Evolutionary conservation across 352 stramenopile species (phyloP).

Genomic region (Pythium guiyangense): DNA sequence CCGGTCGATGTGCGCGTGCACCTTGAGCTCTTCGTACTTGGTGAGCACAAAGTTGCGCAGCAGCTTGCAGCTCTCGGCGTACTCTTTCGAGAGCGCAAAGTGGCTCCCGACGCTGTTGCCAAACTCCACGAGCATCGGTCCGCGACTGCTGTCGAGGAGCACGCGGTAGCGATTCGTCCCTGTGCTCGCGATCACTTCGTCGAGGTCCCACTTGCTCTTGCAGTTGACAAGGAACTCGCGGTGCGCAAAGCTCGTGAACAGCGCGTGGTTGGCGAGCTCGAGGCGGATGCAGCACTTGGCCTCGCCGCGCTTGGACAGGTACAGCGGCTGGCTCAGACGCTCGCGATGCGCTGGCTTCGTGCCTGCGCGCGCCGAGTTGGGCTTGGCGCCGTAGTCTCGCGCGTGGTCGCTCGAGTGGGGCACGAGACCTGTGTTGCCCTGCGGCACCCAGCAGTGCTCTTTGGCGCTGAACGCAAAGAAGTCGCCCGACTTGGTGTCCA

Average conservation of each 20-base stretch:
- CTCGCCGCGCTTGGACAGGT: conserved; percentile 51
- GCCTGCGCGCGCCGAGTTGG: conserved; percentile 62
- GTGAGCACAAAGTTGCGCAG: conserved; percentile 51
- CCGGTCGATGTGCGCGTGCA: conserved; percentile 69
- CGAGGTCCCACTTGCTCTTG: conserved; percentile 74
- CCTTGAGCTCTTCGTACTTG: conserved; percentile 60
- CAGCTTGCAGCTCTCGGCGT: conserved; percentile 42
- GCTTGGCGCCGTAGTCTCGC: conserved; percentile 43
- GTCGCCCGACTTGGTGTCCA: conserved; percentile 72
- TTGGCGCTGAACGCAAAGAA: conserved; percentile 48
- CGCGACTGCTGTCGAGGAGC: conserved; percentile 68
- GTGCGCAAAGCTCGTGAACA: conserved; percentile 23
- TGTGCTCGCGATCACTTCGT: conserved; percentile 71
- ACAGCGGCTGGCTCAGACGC: conserved; percentile 31
- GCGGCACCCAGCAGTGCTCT: conserved; percentile 43
- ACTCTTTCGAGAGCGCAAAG: conserved; percentile 52
- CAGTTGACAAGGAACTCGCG: conserved; percentile 68
- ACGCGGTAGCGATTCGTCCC: conserved; percentile 73
- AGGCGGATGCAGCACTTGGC: conserved; percentile 62
- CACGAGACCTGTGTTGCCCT: conserved; percentile 75
- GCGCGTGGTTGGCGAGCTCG: conserved; percentile 37
- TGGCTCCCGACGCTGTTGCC: conserved; percentile 71
- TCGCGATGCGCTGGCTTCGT: conserved; percentile 31
- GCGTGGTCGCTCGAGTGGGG: conserved; percentile 57
- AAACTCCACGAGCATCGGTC: conserved; percentile 80